These are phyloP conservation scores for Podospora australis DNA, from an alignment of 495 filamentous ascomycete genomes.

Conservation along the genomic window DNA sequence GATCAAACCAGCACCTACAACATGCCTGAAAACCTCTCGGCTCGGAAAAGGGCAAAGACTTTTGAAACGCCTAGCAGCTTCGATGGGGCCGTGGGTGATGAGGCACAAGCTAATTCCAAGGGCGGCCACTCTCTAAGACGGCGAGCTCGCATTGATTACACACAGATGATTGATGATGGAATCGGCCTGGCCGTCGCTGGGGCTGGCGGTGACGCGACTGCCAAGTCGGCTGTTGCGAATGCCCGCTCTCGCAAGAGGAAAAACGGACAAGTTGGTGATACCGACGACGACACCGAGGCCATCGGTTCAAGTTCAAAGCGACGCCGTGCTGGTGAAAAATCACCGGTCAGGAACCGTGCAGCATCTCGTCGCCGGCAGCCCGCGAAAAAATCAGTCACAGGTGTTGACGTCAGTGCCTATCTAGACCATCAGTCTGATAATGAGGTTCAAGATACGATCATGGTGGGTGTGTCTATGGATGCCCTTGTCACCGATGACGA, in stretches of 20 bases:
- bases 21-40: conserved; percentile 8
- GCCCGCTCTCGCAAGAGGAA: conserved; percentile 27
- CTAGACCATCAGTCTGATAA: conserved; percentile 33
- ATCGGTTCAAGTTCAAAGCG: conserved; percentile 10
- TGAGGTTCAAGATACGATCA: conserved; percentile 44
- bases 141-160: conserved; percentile 41
- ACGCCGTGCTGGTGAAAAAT: conserved; percentile 23
- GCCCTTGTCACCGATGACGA: conserved; percentile 15
- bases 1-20: conserved; percentile 21
- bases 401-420: conserved; percentile 19
- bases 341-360: conserved; percentile 24
- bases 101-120: conserved; percentile 33
- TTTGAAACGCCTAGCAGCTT: conserved; percentile 26
- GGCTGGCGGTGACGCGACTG: not conserved
- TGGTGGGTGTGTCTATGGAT: conserved; percentile 35
- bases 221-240: conserved; percentile 20
- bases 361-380: conserved; percentile 29
- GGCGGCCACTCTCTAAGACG: conserved; percentile 45
- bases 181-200: conserved; percentile 1
- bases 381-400: conserved; percentile 24
- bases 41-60: conserved; percentile 31
- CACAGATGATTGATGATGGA: conserved; percentile 35
- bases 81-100: conserved; percentile 21
- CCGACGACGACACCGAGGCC: conserved; percentile 25
- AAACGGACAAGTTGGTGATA: conserved; percentile 14